Percentiles rank a stretch among this genome's conserved stretches.
phyloP scores from a whole-genome alignment of 176 grass and related monocot genomes.

The Carex cristatella region DNA sequence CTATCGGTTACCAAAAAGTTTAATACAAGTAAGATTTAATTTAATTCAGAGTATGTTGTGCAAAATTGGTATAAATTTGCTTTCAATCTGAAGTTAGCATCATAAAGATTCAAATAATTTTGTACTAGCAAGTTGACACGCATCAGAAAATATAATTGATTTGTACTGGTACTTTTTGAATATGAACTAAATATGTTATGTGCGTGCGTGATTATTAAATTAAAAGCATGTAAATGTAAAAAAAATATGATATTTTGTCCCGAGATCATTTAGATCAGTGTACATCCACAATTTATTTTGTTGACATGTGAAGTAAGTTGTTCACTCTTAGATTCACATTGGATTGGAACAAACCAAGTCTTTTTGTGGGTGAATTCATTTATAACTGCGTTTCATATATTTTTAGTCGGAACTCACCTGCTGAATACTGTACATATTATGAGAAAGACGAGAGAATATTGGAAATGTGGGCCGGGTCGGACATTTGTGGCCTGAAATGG shows the following conservation, averaged over 20 bases:
- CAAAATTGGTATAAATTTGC: background rate
- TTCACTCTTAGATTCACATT: background rate
- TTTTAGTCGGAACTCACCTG: too few relatives aligned
- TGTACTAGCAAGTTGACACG: background rate
- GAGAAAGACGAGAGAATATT: too few relatives aligned
- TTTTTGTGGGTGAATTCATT: background rate
- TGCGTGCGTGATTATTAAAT: background rate
- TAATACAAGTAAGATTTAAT: background rate
- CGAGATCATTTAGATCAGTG: background rate
- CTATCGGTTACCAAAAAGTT: background rate
- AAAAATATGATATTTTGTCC: background rate
- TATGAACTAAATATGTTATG: too few relatives aligned
- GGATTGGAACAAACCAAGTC: background rate
- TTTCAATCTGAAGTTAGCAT: background rate
- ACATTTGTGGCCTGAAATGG: too few relatives aligned
- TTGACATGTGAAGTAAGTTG: background rate
- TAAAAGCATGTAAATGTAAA: background rate
- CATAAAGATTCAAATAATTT: background rate
- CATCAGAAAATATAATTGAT: background rate
- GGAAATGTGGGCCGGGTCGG: too few relatives aligned
- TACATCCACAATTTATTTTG: background rate
- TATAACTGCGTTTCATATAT: background rate
- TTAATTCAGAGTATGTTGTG: background rate
- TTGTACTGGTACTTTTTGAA: background rate
- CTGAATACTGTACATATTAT: too few relatives aligned